Evolutionary conservation across 768 basidiomycete genomes (phyloP).

Genomic region (Tricholoma hemisulphureum): DNA sequence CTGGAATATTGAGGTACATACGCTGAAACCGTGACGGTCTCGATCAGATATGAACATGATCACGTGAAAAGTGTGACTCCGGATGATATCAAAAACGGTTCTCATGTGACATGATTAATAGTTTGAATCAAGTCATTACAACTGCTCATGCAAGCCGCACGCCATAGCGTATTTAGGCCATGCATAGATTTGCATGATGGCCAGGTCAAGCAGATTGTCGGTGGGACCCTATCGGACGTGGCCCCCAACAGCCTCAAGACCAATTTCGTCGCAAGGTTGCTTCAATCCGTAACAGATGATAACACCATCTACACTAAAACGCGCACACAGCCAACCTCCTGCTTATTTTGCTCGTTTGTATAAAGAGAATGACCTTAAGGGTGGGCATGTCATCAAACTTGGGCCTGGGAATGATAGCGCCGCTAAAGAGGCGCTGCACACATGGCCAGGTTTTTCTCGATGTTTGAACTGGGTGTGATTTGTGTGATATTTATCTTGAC

Average conservation of each 20-base stretch:
- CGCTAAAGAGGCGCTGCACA: conserved; percentile 76
- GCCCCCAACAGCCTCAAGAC: conserved; percentile 64
- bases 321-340: conserved; percentile 65
- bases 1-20: conserved; percentile 80
- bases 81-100: too few species aligned
- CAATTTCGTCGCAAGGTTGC: conserved; percentile 83
- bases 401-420: conserved; percentile 87
- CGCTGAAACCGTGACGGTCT: too few species aligned
- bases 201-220: conserved; percentile 97
- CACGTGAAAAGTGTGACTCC: neutral
- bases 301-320: neutral
- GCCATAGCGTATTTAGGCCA: conserved; percentile 71
- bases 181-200: conserved; percentile 98
- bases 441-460: conserved; percentile 77
- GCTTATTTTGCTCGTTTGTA: conserved; percentile 82
- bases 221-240: conserved; percentile 81
- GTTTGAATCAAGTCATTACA: neutral
- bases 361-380: conserved; percentile 60
- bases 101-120: neutral
- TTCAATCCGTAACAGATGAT: conserved; percentile 7
- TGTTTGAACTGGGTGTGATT: conserved; percentile 1
- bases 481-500: conserved; percentile 10
- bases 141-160: conserved; percentile 32
- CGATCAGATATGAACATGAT: too few species aligned
- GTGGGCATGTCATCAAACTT: conserved; percentile 96